A percentile compares a stretch with the other conserved stretches of the same genome.
phyloP scores from a whole-genome alignment of 2,329 filamentous ascomycete species.

The Paraconiothyrium brasiliense region DNA sequence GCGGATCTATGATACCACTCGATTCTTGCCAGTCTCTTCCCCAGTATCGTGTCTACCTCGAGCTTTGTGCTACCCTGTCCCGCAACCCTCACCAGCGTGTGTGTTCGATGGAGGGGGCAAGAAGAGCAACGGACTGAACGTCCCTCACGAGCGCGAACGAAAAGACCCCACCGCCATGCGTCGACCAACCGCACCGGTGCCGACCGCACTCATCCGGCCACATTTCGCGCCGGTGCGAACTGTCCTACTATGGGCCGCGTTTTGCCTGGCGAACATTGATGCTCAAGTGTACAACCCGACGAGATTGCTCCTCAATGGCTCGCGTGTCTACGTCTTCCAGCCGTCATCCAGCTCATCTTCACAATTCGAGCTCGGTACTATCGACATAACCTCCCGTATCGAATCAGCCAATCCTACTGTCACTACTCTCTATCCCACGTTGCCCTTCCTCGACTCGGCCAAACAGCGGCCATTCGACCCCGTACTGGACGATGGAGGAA shows the following conservation, averaged over 20 bases:
- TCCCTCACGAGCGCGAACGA: constrained; percentile 16
- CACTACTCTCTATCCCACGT: constrained; percentile 62
- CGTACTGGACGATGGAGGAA: constrained; percentile 71
- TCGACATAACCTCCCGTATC: constrained; percentile 72
- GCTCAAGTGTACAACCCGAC: constrained; percentile 77
- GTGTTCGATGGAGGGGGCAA: constrained; percentile 28
- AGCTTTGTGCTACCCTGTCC: constrained; percentile 22
- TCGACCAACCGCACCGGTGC: constrained; percentile 8
- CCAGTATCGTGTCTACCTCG: constrained; percentile 16
- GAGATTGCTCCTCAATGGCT: constrained; percentile 68
- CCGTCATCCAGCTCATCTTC: constrained; percentile 59
- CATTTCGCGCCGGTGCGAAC: constrained; percentile 17
- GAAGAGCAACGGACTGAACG: constrained; percentile 22
- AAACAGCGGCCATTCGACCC: constrained; percentile 71
- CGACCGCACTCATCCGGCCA: constrained; percentile 14
- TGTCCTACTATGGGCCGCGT: constrained; percentile 20
- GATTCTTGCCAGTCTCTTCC: constrained; percentile 12
- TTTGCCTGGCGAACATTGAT: constrained; percentile 19
- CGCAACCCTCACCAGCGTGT: constrained; percentile 17
- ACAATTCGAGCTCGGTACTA: constrained; percentile 65
- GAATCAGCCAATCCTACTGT: constrained; percentile 54
- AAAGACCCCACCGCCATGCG: constrained; percentile 20
- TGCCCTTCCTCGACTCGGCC: constrained; percentile 69
- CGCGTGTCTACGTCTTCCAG: constrained; percentile 75
- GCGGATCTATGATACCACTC: constrained; percentile 38